These are phyloP conservation scores for Medakamo hakoo DNA, from an alignment of 139 green algal genomes.

Conservation along the genomic window DNA sequence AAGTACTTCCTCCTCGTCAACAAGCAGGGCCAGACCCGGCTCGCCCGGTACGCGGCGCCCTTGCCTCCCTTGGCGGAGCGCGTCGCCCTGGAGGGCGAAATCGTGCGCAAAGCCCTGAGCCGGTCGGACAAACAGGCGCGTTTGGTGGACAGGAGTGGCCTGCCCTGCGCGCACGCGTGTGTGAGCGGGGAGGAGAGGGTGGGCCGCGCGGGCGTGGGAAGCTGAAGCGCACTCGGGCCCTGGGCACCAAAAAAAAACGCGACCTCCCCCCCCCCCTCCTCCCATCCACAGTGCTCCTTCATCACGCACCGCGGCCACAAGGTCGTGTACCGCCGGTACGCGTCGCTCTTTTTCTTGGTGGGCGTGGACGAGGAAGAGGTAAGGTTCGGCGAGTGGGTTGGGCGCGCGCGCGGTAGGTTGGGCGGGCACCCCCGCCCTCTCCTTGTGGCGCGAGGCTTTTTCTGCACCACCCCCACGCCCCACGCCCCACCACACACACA, in stretches of 20 bases:
- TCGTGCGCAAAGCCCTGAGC: conserved; percentile 88
- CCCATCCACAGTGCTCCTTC: conserved; percentile 72
- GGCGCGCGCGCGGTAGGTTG: no score
- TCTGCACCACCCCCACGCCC: no score
- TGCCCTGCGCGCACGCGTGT: background rate
- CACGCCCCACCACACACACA: no score
- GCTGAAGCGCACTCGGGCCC: background rate
- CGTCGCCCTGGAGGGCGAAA: conserved; percentile 73
- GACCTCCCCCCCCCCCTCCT: no score
- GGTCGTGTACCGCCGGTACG: conserved; percentile 91
- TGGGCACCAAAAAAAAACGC: no score
- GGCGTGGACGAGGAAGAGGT: conserved; percentile 91
- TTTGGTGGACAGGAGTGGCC: background rate
- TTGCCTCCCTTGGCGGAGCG: conserved; percentile 59
- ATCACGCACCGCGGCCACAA: conserved; percentile 86
- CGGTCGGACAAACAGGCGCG: conserved; percentile 76
- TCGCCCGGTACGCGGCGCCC: conserved; percentile 89
- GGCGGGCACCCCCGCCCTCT: no score
- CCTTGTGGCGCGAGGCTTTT: no score
- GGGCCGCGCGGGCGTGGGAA: no score
- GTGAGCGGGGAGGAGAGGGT: background rate
- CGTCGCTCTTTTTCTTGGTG: conserved; percentile 93
- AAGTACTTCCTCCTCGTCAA: conserved; percentile 96
- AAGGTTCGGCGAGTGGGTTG: no score
- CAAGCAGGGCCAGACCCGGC: conserved; percentile 95